A percentile compares a stretch with the other conserved stretches of the same genome.
Evolutionary conservation across 2,329 filamentous ascomycete genomes (phyloP).

Genomic region (Xylaria sp.): DNA sequence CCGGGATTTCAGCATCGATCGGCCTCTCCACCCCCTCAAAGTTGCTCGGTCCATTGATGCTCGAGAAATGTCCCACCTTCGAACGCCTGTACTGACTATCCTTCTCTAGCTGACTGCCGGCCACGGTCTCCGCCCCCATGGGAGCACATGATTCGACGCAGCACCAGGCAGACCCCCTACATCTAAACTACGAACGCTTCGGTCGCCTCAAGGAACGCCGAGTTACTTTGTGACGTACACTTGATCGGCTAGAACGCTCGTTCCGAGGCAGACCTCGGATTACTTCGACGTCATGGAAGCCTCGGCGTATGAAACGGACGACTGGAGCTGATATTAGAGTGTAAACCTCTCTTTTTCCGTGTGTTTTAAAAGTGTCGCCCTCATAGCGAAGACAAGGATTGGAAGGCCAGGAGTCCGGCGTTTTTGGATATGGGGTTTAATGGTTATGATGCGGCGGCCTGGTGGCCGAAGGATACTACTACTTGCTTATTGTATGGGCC

Average conservation of each 20-base stretch:
- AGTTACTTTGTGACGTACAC: neutral
- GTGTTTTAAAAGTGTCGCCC: neutral
- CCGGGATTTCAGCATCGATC: neutral
- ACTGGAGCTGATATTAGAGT: conserved; percentile 1
- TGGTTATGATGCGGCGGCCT: conserved; percentile 5
- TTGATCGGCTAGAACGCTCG: neutral
- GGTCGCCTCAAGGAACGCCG: neutral
- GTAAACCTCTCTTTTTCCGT: neutral
- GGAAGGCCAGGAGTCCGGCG: conserved; percentile 13
- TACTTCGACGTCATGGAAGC: conserved; percentile 2
- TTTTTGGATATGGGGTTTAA: conserved; percentile 11
- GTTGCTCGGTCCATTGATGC: neutral
- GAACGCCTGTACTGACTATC: conserved; percentile 11
- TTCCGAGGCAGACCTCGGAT: conserved; percentile 1
- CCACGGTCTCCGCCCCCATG: conserved; percentile 35
- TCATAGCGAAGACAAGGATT: conserved; percentile 1
- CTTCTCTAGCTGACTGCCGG: conserved; percentile 35
- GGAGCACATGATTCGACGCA: conserved; percentile 39
- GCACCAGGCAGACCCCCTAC: conserved; percentile 31
- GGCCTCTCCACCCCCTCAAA: neutral
- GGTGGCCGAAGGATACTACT: conserved; percentile 1
- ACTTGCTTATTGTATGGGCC: neutral
- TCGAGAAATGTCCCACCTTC: neutral
- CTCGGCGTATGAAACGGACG: neutral
- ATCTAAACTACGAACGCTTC: conserved; percentile 18